phyloP scores from a whole-genome alignment of 805 yeast genomes.

The Schizosaccharomyces cryophilus region DNA sequence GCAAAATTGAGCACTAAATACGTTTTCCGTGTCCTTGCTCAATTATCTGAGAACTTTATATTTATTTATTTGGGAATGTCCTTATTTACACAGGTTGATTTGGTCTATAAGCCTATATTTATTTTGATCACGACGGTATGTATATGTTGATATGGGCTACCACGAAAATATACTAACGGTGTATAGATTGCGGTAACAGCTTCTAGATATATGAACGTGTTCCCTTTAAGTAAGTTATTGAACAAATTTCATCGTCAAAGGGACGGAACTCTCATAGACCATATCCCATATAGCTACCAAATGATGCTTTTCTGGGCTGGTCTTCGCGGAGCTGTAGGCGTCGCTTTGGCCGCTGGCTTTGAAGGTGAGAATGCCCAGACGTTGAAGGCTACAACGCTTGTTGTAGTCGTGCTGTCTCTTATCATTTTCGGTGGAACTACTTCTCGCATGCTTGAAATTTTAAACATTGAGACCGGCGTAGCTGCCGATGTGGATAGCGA shows the following conservation, averaged over 20 bases:
- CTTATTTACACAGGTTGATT: slow-evolving; percentile 81
- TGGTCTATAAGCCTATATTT: slow-evolving; percentile 78
- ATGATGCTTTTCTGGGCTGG: slow-evolving; percentile 99
- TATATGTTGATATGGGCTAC: neutral
- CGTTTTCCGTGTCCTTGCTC: slow-evolving; percentile 80
- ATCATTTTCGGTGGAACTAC: slow-evolving; percentile 95
- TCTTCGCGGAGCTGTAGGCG: slow-evolving; percentile 95
- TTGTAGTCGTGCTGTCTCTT: slow-evolving; percentile 88
- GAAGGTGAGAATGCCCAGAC: slow-evolving; percentile 84
- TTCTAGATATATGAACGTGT: slow-evolving; percentile 92
- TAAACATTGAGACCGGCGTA: slow-evolving; percentile 81
- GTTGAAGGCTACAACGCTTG: slow-evolving; percentile 77
- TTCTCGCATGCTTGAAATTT: slow-evolving; percentile 87
- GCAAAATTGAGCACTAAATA: slow-evolving; percentile 92
- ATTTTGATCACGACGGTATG: slow-evolving; percentile 62
- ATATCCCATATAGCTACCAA: slow-evolving; percentile 83
- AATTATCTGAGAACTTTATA: slow-evolving; percentile 85
- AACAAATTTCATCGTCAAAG: slow-evolving; percentile 53
- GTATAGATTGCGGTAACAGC: slow-evolving; percentile 44
- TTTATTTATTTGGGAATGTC: slow-evolving; percentile 87
- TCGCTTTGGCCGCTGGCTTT: slow-evolving; percentile 89
- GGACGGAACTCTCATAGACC: slow-evolving; percentile 41
- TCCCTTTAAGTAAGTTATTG: slow-evolving; percentile 67
- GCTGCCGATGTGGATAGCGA: slow-evolving; percentile 57
- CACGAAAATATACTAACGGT: no score